phyloP scores from a whole-genome alignment of 805 yeast species.

The Candida railenensis region DNA sequence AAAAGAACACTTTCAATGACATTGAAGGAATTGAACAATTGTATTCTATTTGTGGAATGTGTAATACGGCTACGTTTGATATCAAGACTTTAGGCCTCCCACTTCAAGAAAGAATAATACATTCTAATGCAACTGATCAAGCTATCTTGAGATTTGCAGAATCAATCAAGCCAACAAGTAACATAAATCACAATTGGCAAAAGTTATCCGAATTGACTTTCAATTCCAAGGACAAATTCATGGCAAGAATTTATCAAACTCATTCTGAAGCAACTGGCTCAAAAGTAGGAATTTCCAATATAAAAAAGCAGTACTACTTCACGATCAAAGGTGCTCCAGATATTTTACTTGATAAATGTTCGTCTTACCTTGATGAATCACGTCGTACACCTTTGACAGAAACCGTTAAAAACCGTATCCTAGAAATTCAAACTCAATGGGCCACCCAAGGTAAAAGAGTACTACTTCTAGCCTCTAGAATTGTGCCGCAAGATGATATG shows the following conservation, averaged over 20 bases:
- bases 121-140: constrained; percentile 51
- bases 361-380: constrained; percentile 14
- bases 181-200: constrained; percentile 17
- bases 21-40: constrained; percentile 8
- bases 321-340: constrained; percentile 50
- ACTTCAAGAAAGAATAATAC: constrained; percentile 18
- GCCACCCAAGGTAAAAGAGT: constrained; percentile 37
- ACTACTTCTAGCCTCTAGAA: constrained; percentile 25
- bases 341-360: constrained; percentile 32
- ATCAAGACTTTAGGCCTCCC: constrained; percentile 3
- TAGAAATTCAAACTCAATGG: constrained; percentile 31
- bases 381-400: constrained; percentile 17
- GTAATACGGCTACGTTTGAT: constrained; percentile 33
- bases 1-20: constrained; percentile 13
- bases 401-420: constrained; percentile 15
- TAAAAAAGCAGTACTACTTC: constrained; percentile 16
- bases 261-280: constrained; percentile 2
- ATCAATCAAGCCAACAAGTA: constrained; percentile 11
- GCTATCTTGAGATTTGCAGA: constrained; percentile 40
- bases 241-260: constrained; percentile 32
- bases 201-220: constrained; percentile 34
- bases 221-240: constrained; percentile 47
- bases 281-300: constrained; percentile 9
- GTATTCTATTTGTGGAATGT: constrained; percentile 28
- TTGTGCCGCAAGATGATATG: constrained; percentile 12